Base-by-base conservation (phyloP, 139 green algal species). In the Volvox reticuliferus region DNA sequence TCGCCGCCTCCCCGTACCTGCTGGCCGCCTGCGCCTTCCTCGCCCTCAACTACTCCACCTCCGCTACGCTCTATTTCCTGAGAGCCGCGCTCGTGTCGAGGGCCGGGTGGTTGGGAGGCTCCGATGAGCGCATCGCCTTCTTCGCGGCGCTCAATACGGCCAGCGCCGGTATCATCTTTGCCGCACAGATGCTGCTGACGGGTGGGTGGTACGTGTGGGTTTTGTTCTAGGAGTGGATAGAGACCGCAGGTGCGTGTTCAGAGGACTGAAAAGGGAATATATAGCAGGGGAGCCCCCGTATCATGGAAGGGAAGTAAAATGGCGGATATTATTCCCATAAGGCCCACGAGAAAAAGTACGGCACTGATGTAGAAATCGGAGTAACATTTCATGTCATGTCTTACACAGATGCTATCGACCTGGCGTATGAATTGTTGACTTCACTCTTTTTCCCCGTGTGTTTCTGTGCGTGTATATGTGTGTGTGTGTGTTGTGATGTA, bases 61-160 rank as follows among this genome's bases (percentile, higher is more conserved):
- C 81, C 50, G 94, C 93, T 36, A 91, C 96, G 26, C 95, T 97
- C 67, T 97, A 97, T 87, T 97, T 97, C 87, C 90, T 95, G 89
- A 93, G 95, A 1, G 87, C 61, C 13, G 61, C 33, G 13, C 28
- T 69, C 24, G 76, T 86, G 61, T 30, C 32, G 12, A 6, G 0
- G 9, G 67, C 65, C 22, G 21, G 1, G 12, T 67, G 26, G 73
- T 35, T 83, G 35, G 36, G 22, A 0, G 62, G 33, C 50, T 61
- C 28, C 33, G 76, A 44, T 2, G 55, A 36, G 30, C 87, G 87
- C 61, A 91, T 91, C 16, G 87, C 87, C 18, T 91, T 90, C 86
- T 84, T 90, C 30, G 86, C 84, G 71, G 71, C 87, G 55, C 91
- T 97, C 79, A 97, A 97, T 91, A 91, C 78, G 68, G 87, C 88